Evolutionary conservation across 495 filamentous ascomycete genomes (phyloP).

Genomic region (Recurvomyces mirabilis): DNA sequence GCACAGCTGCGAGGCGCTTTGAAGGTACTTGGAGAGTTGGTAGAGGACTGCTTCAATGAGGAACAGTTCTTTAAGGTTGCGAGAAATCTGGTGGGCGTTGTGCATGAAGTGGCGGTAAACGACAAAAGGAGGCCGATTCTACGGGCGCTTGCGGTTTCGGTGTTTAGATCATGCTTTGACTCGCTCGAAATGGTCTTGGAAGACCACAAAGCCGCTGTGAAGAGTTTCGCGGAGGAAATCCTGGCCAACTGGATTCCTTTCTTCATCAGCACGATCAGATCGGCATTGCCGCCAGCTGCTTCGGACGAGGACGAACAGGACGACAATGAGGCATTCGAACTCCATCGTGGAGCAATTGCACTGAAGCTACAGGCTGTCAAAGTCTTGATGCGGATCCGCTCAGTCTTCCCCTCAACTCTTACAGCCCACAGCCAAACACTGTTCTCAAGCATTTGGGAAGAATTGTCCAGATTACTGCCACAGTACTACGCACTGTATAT

Average conservation of each 20-base stretch:
- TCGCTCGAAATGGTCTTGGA: slow-evolving; percentile 92
- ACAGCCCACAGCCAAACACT: slow-evolving; percentile 64
- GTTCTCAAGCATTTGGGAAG: slow-evolving; percentile 79
- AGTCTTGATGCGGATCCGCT: slow-evolving; percentile 76
- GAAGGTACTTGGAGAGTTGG: slow-evolving; percentile 75
- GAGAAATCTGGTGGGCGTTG: slow-evolving; percentile 64
- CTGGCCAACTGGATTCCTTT: slow-evolving; percentile 78
- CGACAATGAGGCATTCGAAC: slow-evolving; percentile 33
- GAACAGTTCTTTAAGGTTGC: slow-evolving; percentile 88
- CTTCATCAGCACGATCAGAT: slow-evolving; percentile 61
- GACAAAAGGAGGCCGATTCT: slow-evolving; percentile 59
- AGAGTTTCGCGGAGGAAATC: slow-evolving; percentile 75
- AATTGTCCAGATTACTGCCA: slow-evolving; percentile 57
- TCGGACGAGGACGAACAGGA: slow-evolving; percentile 45
- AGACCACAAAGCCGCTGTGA: slow-evolving; percentile 72
- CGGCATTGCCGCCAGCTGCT: slow-evolving; percentile 54
- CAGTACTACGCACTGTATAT: slow-evolving; percentile 75
- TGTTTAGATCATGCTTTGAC: slow-evolving; percentile 85
- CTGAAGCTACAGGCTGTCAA: slow-evolving; percentile 84
- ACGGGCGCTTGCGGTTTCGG: slow-evolving; percentile 70
- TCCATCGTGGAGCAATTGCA: slow-evolving; percentile 62
- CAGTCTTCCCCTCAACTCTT: slow-evolving; percentile 70
- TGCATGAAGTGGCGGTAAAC: slow-evolving; percentile 72
- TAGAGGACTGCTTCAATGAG: slow-evolving; percentile 85
- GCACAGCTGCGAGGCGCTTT: slow-evolving; percentile 78